phyloP scores from a whole-genome alignment of 2,329 filamentous ascomycete genomes.

The Exophiala viscosa region DNA sequence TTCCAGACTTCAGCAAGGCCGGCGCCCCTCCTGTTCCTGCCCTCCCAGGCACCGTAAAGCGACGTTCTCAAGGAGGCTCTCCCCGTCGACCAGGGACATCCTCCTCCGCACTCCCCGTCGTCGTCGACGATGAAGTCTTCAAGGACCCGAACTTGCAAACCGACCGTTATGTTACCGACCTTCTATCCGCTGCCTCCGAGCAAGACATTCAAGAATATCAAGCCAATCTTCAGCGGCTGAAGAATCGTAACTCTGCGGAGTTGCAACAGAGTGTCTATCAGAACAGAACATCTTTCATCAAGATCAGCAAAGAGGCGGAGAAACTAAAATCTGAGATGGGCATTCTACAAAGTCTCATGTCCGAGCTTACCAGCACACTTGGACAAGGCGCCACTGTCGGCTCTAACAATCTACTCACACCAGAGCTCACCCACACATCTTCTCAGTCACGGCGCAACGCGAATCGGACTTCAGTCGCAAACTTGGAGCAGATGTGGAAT shows the following conservation, averaged over 20 bases:
- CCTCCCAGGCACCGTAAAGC: constrained; percentile 55
- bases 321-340: constrained; percentile 97
- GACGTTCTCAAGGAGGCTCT: constrained; percentile 42
- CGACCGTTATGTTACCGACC: constrained; percentile 66
- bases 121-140: constrained; percentile 72
- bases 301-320: constrained; percentile 98
- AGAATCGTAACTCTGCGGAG: constrained; percentile 73
- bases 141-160: constrained; percentile 73
- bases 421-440: constrained; percentile 10
- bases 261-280: constrained; percentile 95
- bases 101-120: constrained; percentile 54
- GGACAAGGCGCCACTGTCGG: constrained; percentile 36
- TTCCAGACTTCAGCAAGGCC: constrained; percentile 65
- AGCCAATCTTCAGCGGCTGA: constrained; percentile 68
- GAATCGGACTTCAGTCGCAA: constrained; percentile 84
- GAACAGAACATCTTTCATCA: constrained; percentile 97
- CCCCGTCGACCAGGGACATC: constrained; percentile 53
- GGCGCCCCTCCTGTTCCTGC: constrained; percentile 67
- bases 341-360: constrained; percentile 82
- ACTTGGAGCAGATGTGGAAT: constrained; percentile 66
- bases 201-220: constrained; percentile 83
- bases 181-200: constrained; percentile 81
- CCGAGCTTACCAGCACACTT: constrained; percentile 75
- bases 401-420: constrained; percentile 46
- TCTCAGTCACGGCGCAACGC: constrained; percentile 51